phyloP scores from a whole-genome alignment of 2,329 filamentous ascomycete species.

The Diaporthe amygdali region DNA sequence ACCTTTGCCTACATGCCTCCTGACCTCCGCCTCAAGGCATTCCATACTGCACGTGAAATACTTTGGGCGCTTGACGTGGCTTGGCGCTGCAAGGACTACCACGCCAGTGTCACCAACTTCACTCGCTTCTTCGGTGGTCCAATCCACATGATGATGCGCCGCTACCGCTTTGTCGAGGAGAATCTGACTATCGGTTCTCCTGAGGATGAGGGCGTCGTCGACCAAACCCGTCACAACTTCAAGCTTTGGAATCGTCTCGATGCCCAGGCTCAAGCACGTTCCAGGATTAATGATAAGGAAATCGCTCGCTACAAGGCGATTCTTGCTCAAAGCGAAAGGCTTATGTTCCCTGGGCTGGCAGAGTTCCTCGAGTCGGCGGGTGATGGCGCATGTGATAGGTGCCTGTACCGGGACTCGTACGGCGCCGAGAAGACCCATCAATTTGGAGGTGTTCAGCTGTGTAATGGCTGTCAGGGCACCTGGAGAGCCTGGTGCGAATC shows the following conservation, averaged over 20 bases:
- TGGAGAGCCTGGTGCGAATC: background rate
- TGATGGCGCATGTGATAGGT: conserved; percentile 18
- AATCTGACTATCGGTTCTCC: conserved; percentile 33
- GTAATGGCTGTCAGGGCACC: conserved; percentile 2
- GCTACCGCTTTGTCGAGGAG: conserved; percentile 41
- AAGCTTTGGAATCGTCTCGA: conserved; percentile 39
- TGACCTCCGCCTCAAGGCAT: conserved; percentile 30
- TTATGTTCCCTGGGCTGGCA: conserved; percentile 28
- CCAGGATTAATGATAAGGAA: background rate
- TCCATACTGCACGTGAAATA: conserved; percentile 33
- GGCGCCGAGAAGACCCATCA: conserved; percentile 17
- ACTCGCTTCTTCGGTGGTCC: conserved; percentile 37
- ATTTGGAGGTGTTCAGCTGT: conserved; percentile 29
- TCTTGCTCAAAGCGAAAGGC: conserved; percentile 18
- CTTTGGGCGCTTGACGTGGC: conserved; percentile 39
- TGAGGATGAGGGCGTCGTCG: conserved; percentile 32
- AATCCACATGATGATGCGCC: conserved; percentile 40
- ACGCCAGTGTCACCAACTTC: conserved; percentile 29
- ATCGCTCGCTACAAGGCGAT: conserved; percentile 21
- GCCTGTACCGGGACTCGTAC: conserved; percentile 22
- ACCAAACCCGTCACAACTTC: conserved; percentile 30
- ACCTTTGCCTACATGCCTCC: conserved; percentile 37
- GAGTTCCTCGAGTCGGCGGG: conserved; percentile 21
- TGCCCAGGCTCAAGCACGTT: background rate
- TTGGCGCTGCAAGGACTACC: conserved; percentile 25